Percentiles rank a stretch among this genome's conserved stretches.
Conservation (phyloP, 306 rosid genomes). For the Biancaea sappan region DNA sequence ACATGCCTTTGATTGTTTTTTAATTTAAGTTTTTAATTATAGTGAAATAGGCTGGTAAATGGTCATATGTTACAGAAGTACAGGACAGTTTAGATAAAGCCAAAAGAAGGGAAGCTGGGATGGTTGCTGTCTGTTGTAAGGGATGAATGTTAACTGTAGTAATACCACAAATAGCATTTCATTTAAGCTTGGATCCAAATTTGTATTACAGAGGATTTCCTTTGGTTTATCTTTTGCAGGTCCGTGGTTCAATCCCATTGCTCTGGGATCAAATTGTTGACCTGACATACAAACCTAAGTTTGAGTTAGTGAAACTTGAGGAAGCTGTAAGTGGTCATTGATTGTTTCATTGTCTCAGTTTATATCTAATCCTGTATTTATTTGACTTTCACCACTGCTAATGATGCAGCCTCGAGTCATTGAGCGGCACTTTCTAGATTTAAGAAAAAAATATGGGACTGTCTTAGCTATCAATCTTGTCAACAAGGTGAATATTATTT, state of each 20-base stretch:
- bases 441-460: conserved; percentile 83
- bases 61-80: not conserved
- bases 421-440: conserved; percentile 83
- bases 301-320: conserved; percentile 60
- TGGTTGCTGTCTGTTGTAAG: not conserved
- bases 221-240: conserved; percentile 43
- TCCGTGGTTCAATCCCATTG: conserved; percentile 84
- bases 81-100: not conserved
- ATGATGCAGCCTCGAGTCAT: conserved; percentile 65
- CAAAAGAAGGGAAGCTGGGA: not conserved
- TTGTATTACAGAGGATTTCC: not conserved
- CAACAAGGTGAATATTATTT: conserved; percentile 55
- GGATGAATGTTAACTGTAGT: not conserved
- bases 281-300: conserved; percentile 87
- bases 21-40: too few relatives aligned
- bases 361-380: not conserved
- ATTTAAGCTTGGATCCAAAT: not conserved
- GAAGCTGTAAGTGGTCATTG: conserved; percentile 68
- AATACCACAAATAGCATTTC: not conserved
- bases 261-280: conserved; percentile 82
- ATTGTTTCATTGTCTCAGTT: conserved; percentile 25
- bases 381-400: conserved; percentile 38
- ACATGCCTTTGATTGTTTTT: not conserved
- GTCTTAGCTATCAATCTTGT: conserved; percentile 82
- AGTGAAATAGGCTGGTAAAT: not conserved